A percentile compares a stretch with the other conserved stretches of the same genome.
Conservation (phyloP, 1,284 basidiomycete species). For the Sporisorium graminicola region DNA sequence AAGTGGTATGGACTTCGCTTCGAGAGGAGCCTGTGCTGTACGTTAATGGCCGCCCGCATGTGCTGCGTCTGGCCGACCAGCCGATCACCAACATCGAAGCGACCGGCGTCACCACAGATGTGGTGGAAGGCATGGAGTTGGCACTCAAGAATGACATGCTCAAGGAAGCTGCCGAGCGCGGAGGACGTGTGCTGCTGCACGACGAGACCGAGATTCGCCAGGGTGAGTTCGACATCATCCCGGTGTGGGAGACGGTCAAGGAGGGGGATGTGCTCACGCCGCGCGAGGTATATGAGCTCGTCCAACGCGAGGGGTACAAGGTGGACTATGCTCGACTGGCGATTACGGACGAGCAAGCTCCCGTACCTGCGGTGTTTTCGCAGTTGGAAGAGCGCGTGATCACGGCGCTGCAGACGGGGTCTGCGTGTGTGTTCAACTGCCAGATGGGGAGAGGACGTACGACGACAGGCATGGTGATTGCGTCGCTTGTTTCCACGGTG, state of each 20-base stretch:
- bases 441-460: conserved; percentile 69
- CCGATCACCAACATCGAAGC: conserved; percentile 71
- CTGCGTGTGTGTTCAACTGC: conserved; percentile 66
- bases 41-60: conserved; percentile 79
- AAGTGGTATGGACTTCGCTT: conserved; percentile 66
- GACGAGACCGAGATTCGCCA: conserved; percentile 95
- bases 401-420: conserved; percentile 56
- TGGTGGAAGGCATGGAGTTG: conserved; percentile 93
- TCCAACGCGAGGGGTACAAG: conserved; percentile 64
- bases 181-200: conserved; percentile 85
- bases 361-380: conserved; percentile 66
- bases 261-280: conserved; percentile 94
- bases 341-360: conserved; percentile 69
- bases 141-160: conserved; percentile 91
- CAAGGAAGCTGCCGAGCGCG: conserved; percentile 79
- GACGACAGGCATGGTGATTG: conserved; percentile 69
- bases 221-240: conserved; percentile 79
- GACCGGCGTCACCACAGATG: conserved; percentile 90
- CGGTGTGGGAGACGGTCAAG: conserved; percentile 83
- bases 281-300: conserved; percentile 74
- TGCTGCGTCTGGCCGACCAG: conserved; percentile 86
- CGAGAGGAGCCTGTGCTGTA: conserved; percentile 68
- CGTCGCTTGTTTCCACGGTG: conserved; percentile 64
- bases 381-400: conserved; percentile 66
- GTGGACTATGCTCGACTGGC: conserved; percentile 68